Evolutionary conservation across 345 rosid species (phyloP), one percentile per base, ranked within the genome.

Genomic region (Populus simonii): DNA sequence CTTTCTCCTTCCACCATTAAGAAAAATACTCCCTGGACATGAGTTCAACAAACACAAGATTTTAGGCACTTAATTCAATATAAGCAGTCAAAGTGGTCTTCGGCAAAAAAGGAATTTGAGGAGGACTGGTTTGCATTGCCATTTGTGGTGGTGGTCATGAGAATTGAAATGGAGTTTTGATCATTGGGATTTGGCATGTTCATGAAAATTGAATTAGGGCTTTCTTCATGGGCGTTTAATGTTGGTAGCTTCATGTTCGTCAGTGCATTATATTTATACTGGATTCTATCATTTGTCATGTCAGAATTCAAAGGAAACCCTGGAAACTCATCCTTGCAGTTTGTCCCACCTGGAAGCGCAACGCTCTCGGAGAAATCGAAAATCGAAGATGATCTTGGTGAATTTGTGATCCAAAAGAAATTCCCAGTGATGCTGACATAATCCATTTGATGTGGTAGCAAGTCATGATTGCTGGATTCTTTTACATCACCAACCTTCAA

Each of bases 341-440:
- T 65, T 65, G 76, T 79, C 18, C 23, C 83, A 20, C 72, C 78
- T 25, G 82, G 69, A 68, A 76, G 77, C 49, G 35, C 79, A 66
- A 67, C 12, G 66, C 70, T 72, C 29, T 55, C 77, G 20, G 84
- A 80, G 74, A 83, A 80, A 85, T 73, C 73, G 66, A 69, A 75
- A 66, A 53, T 59, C n/a, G 82, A 83, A 69, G 78, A 75, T 0
- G 85, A 76, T 45, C 70, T 78, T 53, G 79, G 49, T 27, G 78
- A 36, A 23, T n/a, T 47, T n/a, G 76, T 20, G 35, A 83, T 36
- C 17, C 90, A 90, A 51, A 89, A 88, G 78, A 87, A 87, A n/a
- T 87, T 91, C 83, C 86, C 92, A 71, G 85, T 78, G 70, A 84
- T 85, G 84, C 86, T 75, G 62, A 84, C 82, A 66, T 88, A 76